Conservation (phyloP, 768 basidiomycete genomes). For the Tephrocybe rancida region DNA sequence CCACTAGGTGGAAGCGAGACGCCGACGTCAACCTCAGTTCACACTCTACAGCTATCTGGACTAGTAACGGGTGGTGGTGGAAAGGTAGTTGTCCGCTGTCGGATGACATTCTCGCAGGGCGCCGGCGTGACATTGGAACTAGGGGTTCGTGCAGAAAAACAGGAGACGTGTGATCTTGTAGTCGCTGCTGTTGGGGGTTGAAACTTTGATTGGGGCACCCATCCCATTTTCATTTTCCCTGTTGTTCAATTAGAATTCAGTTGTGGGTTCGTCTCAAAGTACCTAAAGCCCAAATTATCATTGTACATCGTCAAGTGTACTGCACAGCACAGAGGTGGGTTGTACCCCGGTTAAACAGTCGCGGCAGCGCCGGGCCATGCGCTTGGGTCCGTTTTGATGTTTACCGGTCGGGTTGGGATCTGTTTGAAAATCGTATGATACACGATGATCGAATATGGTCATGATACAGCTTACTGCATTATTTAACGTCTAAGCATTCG, state of each 20-base stretch:
- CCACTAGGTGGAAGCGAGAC: constrained; percentile 88
- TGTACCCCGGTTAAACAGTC: constrained; percentile 7
- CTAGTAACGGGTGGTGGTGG: constrained; percentile 90
- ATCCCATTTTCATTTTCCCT: constrained; percentile 10
- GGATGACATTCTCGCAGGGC: constrained; percentile 93
- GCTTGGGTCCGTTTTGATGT: constrained; percentile 15
- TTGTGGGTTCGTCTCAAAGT: constrained; percentile 11
- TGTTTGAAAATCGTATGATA: constrained; percentile 33
- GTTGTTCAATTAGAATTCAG: constrained; percentile 15
- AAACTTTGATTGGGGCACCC: constrained; percentile 10
- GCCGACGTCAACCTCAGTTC: constrained; percentile 82
- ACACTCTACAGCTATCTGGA: constrained; percentile 93
- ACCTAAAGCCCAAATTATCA: not conserved
- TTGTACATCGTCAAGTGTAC: not conserved
- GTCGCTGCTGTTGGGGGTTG: constrained; percentile 85
- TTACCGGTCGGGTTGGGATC: constrained; percentile 18
- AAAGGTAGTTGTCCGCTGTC: constrained; percentile 91
- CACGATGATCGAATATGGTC: constrained; percentile 5
- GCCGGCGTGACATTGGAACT: constrained; percentile 94
- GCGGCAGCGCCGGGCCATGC: constrained; percentile 10
- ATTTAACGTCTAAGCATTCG: constrained; percentile 1
- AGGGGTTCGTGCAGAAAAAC: constrained; percentile 88
- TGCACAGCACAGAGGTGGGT: constrained; percentile 4
- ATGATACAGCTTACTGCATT: constrained; percentile 9
- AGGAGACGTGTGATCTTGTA: constrained; percentile 84